Evolutionary conservation across 192 early-diverging fungal species (phyloP).

Genomic region (Backusella liffmaniae): DNA sequence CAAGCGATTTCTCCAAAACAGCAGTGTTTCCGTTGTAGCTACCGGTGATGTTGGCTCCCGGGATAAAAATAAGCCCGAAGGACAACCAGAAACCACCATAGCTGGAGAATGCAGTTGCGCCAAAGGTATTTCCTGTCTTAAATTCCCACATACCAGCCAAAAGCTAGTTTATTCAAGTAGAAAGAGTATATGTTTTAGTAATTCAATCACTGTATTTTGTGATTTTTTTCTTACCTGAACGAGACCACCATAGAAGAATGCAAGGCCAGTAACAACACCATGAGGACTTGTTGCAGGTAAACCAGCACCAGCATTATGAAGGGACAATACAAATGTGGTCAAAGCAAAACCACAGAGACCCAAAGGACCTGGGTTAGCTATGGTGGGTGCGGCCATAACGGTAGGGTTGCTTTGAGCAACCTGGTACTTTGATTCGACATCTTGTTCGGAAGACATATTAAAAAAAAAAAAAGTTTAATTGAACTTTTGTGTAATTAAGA

Average conservation of each 20-base stretch:
- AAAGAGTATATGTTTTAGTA: background rate
- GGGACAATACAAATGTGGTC: constrained; percentile 71
- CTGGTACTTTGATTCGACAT: constrained; percentile 25
- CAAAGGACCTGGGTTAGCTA: constrained; percentile 62
- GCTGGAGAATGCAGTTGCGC: constrained; percentile 75
- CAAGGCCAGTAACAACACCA: constrained; percentile 64
- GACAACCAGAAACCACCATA: constrained; percentile 72
- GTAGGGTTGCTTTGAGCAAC: constrained; percentile 15
- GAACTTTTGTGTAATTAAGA: background rate
- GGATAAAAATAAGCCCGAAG: constrained; percentile 55
- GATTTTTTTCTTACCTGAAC: constrained; percentile 44
- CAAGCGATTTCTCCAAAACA: constrained; percentile 45
- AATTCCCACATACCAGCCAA: constrained; percentile 69
- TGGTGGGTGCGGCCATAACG: constrained; percentile 33
- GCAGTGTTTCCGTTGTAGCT: constrained; percentile 32
- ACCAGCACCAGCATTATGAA: constrained; percentile 71
- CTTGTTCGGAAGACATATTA: constrained; percentile 22
- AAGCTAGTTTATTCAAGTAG: constrained; percentile 26
- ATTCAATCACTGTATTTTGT: background rate
- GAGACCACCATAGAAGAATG: constrained; percentile 75
- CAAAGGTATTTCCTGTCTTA: constrained; percentile 74
- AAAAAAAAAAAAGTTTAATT: background rate
- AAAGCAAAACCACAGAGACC: constrained; percentile 62
- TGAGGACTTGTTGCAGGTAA: constrained; percentile 53
- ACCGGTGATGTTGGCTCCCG: constrained; percentile 49